phyloP scores from a whole-genome alignment of 2,329 filamentous ascomycete species.

The Phialophora verrucosa region DNA sequence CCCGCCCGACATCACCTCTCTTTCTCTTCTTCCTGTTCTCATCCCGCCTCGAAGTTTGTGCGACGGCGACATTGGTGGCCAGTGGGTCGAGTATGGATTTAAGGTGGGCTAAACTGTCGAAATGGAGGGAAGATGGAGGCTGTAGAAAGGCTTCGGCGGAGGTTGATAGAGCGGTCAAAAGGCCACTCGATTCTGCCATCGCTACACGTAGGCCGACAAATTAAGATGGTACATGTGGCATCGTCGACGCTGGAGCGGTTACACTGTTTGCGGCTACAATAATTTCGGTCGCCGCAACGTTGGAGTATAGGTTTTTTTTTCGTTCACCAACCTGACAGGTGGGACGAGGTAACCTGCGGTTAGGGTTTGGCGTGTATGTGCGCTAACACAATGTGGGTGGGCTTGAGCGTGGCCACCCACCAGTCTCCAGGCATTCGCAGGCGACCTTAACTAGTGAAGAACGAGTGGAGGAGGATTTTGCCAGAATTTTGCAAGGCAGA shows the following conservation, averaged over 20 bases:
- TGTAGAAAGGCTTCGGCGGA: constrained; percentile 78
- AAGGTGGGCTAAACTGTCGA: constrained; percentile 73
- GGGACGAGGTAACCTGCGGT: neutral
- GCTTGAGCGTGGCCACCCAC: neutral
- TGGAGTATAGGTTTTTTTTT: neutral
- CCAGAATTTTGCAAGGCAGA: neutral
- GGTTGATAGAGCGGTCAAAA: constrained; percentile 64
- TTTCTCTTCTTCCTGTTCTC: constrained; percentile 57
- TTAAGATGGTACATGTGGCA: neutral
- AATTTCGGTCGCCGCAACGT: neutral
- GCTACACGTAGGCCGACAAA: neutral
- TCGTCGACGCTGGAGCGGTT: neutral
- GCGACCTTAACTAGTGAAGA: neutral
- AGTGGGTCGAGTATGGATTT: constrained; percentile 81
- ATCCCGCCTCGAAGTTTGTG: constrained; percentile 74
- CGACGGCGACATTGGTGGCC: constrained; percentile 73
- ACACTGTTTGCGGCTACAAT: neutral
- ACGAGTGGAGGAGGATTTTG: neutral
- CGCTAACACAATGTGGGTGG: neutral
- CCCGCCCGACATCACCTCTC: constrained; percentile 46
- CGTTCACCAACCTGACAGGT: neutral
- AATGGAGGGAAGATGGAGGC: constrained; percentile 69
- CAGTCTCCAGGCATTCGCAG: neutral
- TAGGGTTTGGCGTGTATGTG: neutral
- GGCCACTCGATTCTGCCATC: constrained; percentile 7